A percentile compares a stretch with the other conserved stretches of the same genome.
These are phyloP conservation scores for Symbiodinium pilosum DNA, from an alignment of 73 alveolate genomes.

Conservation along the genomic window DNA sequence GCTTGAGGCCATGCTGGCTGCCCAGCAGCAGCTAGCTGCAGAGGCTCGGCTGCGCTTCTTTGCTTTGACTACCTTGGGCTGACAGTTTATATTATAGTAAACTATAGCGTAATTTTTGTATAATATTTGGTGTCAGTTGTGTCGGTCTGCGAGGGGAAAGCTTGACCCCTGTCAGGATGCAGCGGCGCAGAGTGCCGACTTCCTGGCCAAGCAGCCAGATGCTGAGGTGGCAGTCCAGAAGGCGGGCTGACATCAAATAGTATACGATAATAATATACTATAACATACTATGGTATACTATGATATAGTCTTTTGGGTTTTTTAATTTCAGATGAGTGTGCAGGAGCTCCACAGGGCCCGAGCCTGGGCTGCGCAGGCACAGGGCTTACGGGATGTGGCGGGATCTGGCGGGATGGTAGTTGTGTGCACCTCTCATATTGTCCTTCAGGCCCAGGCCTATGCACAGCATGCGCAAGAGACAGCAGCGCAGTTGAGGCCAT, in stretches of 20 bases:
- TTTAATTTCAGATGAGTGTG: too few species aligned
- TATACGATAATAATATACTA: too few species aligned
- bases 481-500: conserved; percentile 31
- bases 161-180: conserved; percentile 12
- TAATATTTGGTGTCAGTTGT: too few species aligned
- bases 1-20: conserved; percentile 66
- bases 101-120: too few species aligned
- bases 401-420: background rate
- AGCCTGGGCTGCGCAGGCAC: conserved; percentile 67
- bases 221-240: background rate
- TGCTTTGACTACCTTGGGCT: too few species aligned
- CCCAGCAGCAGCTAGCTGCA: conserved; percentile 39
- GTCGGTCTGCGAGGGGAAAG: background rate
- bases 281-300: too few species aligned
- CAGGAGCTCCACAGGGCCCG: conserved; percentile 52
- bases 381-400: background rate
- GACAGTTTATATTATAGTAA: too few species aligned
- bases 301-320: too few species aligned
- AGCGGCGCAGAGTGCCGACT: conserved; percentile 47
- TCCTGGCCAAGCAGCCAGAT: conserved; percentile 37
- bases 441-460: conserved; percentile 48
- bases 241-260: background rate
- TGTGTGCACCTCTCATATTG: too few species aligned
- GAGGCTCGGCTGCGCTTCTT: background rate
- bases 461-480: conserved; percentile 59